Evolutionary conservation across 495 filamentous ascomycete species (phyloP).

Genomic region (Aspergillus mulundensis): DNA sequence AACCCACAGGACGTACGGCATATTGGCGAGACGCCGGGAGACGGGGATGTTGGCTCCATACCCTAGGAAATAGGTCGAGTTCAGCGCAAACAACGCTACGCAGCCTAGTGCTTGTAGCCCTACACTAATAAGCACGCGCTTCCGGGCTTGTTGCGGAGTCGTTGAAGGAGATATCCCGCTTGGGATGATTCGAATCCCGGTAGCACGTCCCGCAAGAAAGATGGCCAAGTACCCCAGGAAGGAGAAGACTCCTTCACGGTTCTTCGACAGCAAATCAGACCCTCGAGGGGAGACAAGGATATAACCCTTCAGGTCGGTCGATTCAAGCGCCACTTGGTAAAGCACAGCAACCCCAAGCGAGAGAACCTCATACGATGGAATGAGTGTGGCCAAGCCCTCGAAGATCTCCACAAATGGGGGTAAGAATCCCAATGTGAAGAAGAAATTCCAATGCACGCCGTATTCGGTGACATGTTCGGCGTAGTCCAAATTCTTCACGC

Average conservation of each 20-base stretch:
- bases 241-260: conserved; percentile 89
- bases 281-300: conserved; percentile 78
- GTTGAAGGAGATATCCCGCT: conserved; percentile 41
- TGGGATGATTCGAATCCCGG: conserved; percentile 74
- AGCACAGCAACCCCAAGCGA: conserved; percentile 57
- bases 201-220: conserved; percentile 82
- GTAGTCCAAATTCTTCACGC: conserved; percentile 91
- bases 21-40: conserved; percentile 85
- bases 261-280: conserved; percentile 73
- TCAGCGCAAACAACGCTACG: conserved; percentile 60
- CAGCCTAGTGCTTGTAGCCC: conserved; percentile 59
- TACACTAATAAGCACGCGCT: conserved; percentile 56
- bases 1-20: conserved; percentile 92
- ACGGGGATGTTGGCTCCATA: conserved; percentile 61
- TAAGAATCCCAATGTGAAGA: conserved; percentile 89
- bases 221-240: conserved; percentile 93
- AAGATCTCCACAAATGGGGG: conserved; percentile 89
- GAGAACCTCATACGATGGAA: conserved; percentile 71
- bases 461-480: conserved; percentile 98
- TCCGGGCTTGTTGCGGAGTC: conserved; percentile 39
- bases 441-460: conserved; percentile 99
- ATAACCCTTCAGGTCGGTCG: conserved; percentile 71
- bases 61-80: conserved; percentile 64
- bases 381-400: conserved; percentile 51
- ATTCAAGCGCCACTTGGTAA: conserved; percentile 75